Conservation (phyloP, 129 eudicot genomes). For the Lactuca sativa region DNA sequence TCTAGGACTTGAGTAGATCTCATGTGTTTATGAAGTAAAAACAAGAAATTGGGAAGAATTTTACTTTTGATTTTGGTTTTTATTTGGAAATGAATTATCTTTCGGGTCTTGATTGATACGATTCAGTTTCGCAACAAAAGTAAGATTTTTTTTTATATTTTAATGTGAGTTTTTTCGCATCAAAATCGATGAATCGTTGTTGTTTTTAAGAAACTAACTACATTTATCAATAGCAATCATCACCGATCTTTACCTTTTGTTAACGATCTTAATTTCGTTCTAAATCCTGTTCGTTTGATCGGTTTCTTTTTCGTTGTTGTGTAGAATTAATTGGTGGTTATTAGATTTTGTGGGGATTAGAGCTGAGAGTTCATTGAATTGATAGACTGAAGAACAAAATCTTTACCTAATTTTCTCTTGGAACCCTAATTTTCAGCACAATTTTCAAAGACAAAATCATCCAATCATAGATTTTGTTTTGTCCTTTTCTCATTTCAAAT, state of each 20-base stretch:
- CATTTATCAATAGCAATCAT: constrained; percentile 7
- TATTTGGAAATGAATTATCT: not conserved
- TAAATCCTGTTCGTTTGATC: not conserved
- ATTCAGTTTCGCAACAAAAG: constrained; percentile 5
- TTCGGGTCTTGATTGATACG: constrained; percentile 17
- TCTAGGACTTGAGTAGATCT: constrained; percentile 26
- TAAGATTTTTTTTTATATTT: not conserved
- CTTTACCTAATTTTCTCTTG: constrained; percentile 18
- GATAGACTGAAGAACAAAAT: constrained; percentile 16
- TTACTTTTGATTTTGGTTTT: not conserved
- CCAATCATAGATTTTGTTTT: constrained; percentile 16
- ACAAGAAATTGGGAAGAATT: not conserved
- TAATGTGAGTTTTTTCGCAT: not conserved
- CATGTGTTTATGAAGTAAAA: constrained; percentile 17
- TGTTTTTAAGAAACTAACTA: not conserved
- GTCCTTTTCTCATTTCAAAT: constrained; percentile 28
- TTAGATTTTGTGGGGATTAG: constrained; percentile 30
- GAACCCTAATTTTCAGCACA: constrained; percentile 40
- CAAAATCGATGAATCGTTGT: constrained; percentile 1
- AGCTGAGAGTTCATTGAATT: constrained; percentile 24
- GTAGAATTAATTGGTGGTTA: not conserved
- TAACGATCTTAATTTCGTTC: not conserved
- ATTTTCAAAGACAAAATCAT: constrained; percentile 17
- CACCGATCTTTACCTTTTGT: constrained; percentile 7
- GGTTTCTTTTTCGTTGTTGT: not conserved